phyloP scores from a whole-genome alignment of 352 stramenopile species.

The Phytophthora ramorum region DNA sequence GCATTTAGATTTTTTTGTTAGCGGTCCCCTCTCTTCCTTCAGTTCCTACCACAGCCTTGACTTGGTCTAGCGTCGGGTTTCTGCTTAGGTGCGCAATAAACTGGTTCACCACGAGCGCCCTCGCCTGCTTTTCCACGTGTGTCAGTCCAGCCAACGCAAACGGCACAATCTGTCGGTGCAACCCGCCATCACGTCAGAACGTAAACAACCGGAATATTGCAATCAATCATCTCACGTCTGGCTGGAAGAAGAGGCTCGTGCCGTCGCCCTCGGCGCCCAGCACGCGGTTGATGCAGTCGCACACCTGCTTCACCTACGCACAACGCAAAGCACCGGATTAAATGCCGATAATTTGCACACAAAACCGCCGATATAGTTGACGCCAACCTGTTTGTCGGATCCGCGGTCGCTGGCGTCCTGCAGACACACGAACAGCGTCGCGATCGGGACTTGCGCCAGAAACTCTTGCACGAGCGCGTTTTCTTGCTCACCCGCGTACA shows the following conservation, averaged over 20 bases:
- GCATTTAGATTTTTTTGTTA: background rate
- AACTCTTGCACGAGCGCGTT: conserved; percentile 67
- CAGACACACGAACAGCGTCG: conserved; percentile 73
- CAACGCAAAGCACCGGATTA: conserved; percentile 1
- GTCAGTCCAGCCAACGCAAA: conserved; percentile 76
- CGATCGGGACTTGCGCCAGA: conserved; percentile 67
- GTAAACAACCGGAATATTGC: conserved; percentile 8
- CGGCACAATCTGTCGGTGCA: conserved; percentile 58
- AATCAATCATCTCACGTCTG: conserved; percentile 50
- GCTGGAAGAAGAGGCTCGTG: conserved; percentile 71
- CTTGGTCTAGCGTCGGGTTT: conserved; percentile 57
- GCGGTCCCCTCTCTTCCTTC: background rate
- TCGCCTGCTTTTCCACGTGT: conserved; percentile 67
- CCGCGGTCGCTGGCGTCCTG: conserved; percentile 76
- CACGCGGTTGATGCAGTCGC: conserved; percentile 81
- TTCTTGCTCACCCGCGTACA: conserved; percentile 52
- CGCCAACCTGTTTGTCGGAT: conserved; percentile 65
- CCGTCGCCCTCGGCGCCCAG: conserved; percentile 59
- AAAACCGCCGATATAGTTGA: background rate
- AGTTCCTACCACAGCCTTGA: conserved; percentile 54
- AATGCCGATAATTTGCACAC: background rate
- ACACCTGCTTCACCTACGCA: conserved; percentile 71
- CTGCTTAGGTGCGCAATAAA: conserved; percentile 69
- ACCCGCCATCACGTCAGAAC: background rate
- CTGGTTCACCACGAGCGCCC: conserved; percentile 74